A percentile compares a stretch with the other conserved stretches of the same genome.
phyloP scores from a whole-genome alignment of 1,139 yeast genomes.

The Debaryomycetaceae sp. region DNA sequence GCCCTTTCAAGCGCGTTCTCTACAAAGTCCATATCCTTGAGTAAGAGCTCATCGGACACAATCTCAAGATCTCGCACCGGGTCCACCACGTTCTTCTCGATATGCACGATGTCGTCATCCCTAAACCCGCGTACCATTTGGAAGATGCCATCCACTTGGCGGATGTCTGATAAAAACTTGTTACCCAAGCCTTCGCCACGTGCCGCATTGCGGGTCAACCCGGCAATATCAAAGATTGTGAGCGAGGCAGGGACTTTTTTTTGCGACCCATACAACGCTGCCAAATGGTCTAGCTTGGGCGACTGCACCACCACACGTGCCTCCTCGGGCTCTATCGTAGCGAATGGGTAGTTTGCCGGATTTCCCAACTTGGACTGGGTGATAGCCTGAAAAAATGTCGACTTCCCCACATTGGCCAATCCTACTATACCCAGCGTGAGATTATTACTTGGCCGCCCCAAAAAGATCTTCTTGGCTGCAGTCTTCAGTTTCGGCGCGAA shows the following conservation, averaged over 20 bases:
- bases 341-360: constrained; percentile 79
- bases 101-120: constrained; percentile 67
- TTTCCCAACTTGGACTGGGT: constrained; percentile 68
- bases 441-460: constrained; percentile 56
- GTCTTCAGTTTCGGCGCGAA: too few species aligned
- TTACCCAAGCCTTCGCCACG: constrained; percentile 77
- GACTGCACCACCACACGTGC: constrained; percentile 58
- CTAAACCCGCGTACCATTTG: constrained; percentile 67
- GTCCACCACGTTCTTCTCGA: constrained; percentile 57
- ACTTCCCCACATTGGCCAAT: constrained; percentile 87
- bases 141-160: constrained; percentile 70
- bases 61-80: constrained; percentile 66
- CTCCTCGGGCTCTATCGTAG: constrained; percentile 73
- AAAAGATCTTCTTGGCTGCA: constrained; percentile 12
- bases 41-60: constrained; percentile 67
- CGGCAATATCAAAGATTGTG: constrained; percentile 70
- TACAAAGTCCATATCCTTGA: constrained; percentile 65
- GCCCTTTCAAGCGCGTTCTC: constrained; percentile 51
- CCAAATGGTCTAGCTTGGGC: constrained; percentile 39
- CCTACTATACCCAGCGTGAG: constrained; percentile 62
- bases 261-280: constrained; percentile 43
- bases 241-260: constrained; percentile 53
- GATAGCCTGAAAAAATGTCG: constrained; percentile 78
- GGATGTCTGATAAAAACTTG: constrained; percentile 65
- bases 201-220: constrained; percentile 68